phyloP scores from a whole-genome alignment of 495 filamentous ascomycete species.

The Stereocaulon alpinum region DNA sequence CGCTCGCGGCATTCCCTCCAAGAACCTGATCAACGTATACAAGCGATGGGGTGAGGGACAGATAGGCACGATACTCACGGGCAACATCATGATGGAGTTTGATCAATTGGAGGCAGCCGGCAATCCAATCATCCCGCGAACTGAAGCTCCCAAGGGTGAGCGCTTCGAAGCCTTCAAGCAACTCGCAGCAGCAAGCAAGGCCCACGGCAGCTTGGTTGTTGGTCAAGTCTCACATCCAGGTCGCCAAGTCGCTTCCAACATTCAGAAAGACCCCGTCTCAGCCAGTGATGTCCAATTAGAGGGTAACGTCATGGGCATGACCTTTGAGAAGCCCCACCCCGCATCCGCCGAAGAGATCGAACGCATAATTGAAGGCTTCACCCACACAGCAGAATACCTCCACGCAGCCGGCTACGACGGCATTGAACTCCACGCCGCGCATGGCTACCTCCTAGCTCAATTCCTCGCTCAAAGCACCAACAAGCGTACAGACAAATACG shows the following conservation, averaged over 20 bases:
- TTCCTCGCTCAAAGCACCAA: constrained; percentile 54
- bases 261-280: constrained; percentile 47
- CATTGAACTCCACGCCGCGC: constrained; percentile 45
- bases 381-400: constrained; percentile 45
- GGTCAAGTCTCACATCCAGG: constrained; percentile 55
- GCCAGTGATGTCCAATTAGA: constrained; percentile 51
- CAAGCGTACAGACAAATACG: constrained; percentile 51
- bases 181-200: constrained; percentile 40
- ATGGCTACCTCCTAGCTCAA: constrained; percentile 62
- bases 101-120: constrained; percentile 49
- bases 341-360: constrained; percentile 42
- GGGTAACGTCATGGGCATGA: constrained; percentile 34
- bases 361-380: constrained; percentile 40
- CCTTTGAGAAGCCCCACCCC: constrained; percentile 38
- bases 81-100: constrained; percentile 52
- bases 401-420: constrained; percentile 51
- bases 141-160: constrained; percentile 37
- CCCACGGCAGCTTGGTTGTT: constrained; percentile 44
- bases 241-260: constrained; percentile 39
- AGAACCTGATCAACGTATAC: constrained; percentile 48
- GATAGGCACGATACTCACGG: constrained; percentile 48
- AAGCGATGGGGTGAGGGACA: constrained; percentile 49
- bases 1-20: constrained; percentile 46
- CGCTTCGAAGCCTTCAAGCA: constrained; percentile 49
- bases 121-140: constrained; percentile 45